Conservation (phyloP, 1,284 basidiomycete species). For the Boletus semigastroideus region DNA sequence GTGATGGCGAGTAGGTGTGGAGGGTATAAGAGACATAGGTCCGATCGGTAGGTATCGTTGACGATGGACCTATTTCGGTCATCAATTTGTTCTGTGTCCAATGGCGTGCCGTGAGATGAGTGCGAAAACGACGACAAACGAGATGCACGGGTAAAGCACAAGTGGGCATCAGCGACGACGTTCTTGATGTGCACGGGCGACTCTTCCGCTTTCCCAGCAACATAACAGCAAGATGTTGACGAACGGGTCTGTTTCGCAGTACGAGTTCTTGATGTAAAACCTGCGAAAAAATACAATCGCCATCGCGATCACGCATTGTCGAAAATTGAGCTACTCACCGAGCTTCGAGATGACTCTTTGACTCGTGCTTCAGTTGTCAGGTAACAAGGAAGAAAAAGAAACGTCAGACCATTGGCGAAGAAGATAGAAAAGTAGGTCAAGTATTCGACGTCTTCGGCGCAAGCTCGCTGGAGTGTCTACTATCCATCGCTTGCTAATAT, state of each 20-base stretch:
- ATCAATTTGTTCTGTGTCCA: constrained; percentile 48
- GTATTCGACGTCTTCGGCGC: constrained; percentile 73
- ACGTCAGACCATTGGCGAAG: constrained; percentile 76
- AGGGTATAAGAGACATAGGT: constrained; percentile 88
- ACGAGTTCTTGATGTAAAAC: constrained; percentile 93
- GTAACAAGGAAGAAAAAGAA: background rate
- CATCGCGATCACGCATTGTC: constrained; percentile 91
- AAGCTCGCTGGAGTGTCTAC: constrained; percentile 76
- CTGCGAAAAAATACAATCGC: constrained; percentile 92
- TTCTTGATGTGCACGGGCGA: constrained; percentile 93
- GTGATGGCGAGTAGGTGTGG: constrained; percentile 94
- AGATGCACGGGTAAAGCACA: constrained; percentile 73
- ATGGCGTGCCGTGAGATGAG: background rate
- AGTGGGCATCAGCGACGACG: constrained; percentile 81
- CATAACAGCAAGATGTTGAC: constrained; percentile 90
- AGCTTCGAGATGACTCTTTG: constrained; percentile 48
- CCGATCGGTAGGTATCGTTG: constrained; percentile 94
- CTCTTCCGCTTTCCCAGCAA: constrained; percentile 97
- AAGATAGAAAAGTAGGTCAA: constrained; percentile 82
- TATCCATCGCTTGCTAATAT: constrained; percentile 80
- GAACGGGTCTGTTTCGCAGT: constrained; percentile 93
- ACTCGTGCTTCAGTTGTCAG: background rate
- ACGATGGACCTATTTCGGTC: constrained; percentile 97
- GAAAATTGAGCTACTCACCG: constrained; percentile 79
- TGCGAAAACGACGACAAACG: background rate